Evolutionary conservation across 148 eudicot species (phyloP).

Genomic region (Cornus florida): DNA sequence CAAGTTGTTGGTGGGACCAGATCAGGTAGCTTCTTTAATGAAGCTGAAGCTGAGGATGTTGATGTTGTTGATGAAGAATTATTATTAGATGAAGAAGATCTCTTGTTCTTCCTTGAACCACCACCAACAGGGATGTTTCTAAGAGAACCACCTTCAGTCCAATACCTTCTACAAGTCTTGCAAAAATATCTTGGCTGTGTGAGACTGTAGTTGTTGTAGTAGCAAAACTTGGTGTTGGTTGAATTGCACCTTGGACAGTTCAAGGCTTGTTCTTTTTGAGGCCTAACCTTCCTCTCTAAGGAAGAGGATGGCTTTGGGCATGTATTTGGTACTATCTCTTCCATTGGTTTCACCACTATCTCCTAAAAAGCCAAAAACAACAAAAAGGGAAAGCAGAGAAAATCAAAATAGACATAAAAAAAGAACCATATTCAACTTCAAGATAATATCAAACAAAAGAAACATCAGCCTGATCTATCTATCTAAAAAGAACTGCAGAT

Average conservation of each 20-base stretch:
- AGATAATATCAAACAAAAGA: conserved; percentile 10
- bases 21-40: conserved; percentile 40
- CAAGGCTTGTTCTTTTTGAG: conserved; percentile 51
- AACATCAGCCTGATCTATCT: neutral
- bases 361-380: conserved; percentile 34
- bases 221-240: conserved; percentile 76
- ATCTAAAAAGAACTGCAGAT: neutral
- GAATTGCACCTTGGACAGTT: conserved; percentile 80
- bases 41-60: conserved; percentile 16
- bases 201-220: conserved; percentile 91
- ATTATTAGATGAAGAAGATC: conserved; percentile 24
- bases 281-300: conserved; percentile 37
- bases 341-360: conserved; percentile 73
- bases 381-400: conserved; percentile 4
- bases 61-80: conserved; percentile 32
- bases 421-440: neutral
- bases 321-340: conserved; percentile 50
- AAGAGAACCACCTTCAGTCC: conserved; percentile 88
- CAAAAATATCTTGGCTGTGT: conserved; percentile 88
- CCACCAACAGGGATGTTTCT: conserved; percentile 81
- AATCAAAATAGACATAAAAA: conserved; percentile 4
- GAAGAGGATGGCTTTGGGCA: conserved; percentile 28
- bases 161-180: conserved; percentile 83
- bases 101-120: conserved; percentile 82
- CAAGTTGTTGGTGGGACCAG: conserved; percentile 3